A percentile compares a stretch with the other conserved stretches of the same genome.
Conservation (phyloP, 2,329 filamentous ascomycete species). For the Waltergamsia citrina region DNA sequence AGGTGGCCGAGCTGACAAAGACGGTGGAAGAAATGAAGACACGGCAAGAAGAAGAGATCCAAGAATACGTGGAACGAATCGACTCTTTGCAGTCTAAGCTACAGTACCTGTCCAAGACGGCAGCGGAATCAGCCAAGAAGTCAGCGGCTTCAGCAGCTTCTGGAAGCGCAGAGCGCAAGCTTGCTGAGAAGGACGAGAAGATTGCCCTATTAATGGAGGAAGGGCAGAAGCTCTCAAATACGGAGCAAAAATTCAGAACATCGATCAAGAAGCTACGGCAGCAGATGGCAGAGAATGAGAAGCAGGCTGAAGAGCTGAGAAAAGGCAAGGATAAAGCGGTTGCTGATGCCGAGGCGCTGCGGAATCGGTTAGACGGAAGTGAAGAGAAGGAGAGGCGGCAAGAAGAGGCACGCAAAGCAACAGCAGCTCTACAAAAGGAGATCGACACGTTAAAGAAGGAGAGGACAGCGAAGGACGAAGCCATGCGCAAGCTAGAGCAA, state of each 20-base stretch:
- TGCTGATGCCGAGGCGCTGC: conserved; percentile 36
- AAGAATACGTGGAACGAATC: conserved; percentile 77
- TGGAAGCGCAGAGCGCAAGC: conserved; percentile 63
- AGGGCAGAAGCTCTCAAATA: conserved; percentile 77
- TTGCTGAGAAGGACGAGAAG: conserved; percentile 84
- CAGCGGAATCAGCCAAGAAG: conserved; percentile 65
- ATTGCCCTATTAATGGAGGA: conserved; percentile 88
- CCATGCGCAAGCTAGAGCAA: conserved; percentile 57
- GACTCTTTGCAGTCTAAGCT: conserved; percentile 89
- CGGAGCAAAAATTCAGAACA: conserved; percentile 74
- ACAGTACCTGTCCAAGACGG: conserved; percentile 75
- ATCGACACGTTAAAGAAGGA: conserved; percentile 34
- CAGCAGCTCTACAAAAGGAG: conserved; percentile 34
- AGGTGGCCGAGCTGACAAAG: conserved; percentile 5
- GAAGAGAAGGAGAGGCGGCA: conserved; percentile 46
- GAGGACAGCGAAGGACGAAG: conserved; percentile 49
- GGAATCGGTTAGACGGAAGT: conserved; percentile 35
- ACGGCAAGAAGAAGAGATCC: conserved; percentile 67
- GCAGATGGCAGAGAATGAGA: conserved; percentile 57
- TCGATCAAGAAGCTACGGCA: conserved; percentile 73
- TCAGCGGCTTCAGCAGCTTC: conserved; percentile 51
- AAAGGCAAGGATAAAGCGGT: conserved; percentile 49
- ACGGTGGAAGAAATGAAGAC: conserved; percentile 15
- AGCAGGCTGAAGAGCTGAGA: conserved; percentile 49
- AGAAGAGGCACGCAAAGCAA: conserved; percentile 40